Base-by-base conservation (phyloP, 2,329 filamentous ascomycete genomes). In the Penicillium hesseltinei region DNA sequence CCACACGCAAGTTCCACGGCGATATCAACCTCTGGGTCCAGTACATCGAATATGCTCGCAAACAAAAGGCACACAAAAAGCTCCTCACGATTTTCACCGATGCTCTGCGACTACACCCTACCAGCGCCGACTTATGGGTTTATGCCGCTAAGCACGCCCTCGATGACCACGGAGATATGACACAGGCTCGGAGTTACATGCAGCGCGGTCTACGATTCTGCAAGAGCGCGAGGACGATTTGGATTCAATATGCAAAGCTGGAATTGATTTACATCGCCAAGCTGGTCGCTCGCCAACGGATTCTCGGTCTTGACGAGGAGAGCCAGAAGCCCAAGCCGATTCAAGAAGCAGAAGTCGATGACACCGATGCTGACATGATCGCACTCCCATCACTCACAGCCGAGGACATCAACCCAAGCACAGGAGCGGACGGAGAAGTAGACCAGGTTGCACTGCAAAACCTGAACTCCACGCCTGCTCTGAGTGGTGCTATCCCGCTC, bases 261-360 rank as follows among this genome's bases (percentile, higher is more conserved):
- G 94, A 99, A 80, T 91, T 96, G 86, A 88, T 94, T 61, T 97
- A 96, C 81, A 81, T 97, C 55, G 86, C 84, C 51, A 92, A 90
- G 77, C 86, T 97, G 69, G 86, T 90, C 57, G 85, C 85, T 59
- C 85, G 91, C 72, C 86, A 88, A 74, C 82, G 82, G 65, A 84
- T 90, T 54, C 71, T 90, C 56, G 87, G 87, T 4, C 72, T 90
- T 56, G 85, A 88, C 62, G 67, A 73, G 47, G 54, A 58, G 43
- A 51, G 71, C 72, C 64, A 77, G 70, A 61, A 62, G 33, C 76
- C 77, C 54, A 74, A 73, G 9, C 72, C 73, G 2, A 73, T 75
- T 25, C 71, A 69, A 50, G 71, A 67, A 33, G 63, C 60, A 8
- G 60, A 59, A 38, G 56, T 75, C 61, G 78, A 80, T 23, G 79